Evolutionary conservation across 1,284 basidiomycete genomes (phyloP), one percentile per base, ranked within the genome.

Genomic region (Cutaneotrichosporon curvatum): DNA sequence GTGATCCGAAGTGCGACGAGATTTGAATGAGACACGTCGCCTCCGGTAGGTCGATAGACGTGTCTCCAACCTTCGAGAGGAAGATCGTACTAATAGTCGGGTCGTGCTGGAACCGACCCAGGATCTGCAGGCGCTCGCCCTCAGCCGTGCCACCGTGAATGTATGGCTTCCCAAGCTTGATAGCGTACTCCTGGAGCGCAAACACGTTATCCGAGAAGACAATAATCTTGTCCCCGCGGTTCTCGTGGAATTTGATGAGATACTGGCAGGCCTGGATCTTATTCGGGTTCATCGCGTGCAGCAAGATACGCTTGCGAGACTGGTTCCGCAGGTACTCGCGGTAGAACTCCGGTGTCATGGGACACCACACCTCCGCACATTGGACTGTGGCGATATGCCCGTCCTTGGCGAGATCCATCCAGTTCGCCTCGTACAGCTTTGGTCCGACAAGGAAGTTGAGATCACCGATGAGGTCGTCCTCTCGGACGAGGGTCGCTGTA

Each of bases 261-360:
- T 96, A 99, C 66, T 98, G 95, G 67, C 91, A 96, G 4, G 94
- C 92, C 72, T 99, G 95, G 70, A 98, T 96, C 75, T 98, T 98
- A 69, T 87, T 89, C 19, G 95, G 95, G 67, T 99, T 99, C 95
- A 98, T 98, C 76, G 91, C 97, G 69, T 97, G 97, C 12, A 99
- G 78, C 25, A 99, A 78, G 81, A 95, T 96, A 57, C 88, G 83
- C 70, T 95, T 95, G 48, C 95, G 79, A 32, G 85, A 86, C 7
- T 59, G 50, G 39, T 67, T 68, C 53, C 88, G 80, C 53, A 99
- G 78, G 67, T 99, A 98, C 73, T 99, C 94, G 60, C 89, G 84
- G 71, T 98, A 99, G 69, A 99, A 99, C 68, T 98, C 92, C n/a
- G 95, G 94, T 25, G 95, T 96, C 95, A 98, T 98, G 9, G 91